Evolutionary conservation across 202 grass and related monocot species (phyloP).

Genomic region (Schoenoplectus triqueter): DNA sequence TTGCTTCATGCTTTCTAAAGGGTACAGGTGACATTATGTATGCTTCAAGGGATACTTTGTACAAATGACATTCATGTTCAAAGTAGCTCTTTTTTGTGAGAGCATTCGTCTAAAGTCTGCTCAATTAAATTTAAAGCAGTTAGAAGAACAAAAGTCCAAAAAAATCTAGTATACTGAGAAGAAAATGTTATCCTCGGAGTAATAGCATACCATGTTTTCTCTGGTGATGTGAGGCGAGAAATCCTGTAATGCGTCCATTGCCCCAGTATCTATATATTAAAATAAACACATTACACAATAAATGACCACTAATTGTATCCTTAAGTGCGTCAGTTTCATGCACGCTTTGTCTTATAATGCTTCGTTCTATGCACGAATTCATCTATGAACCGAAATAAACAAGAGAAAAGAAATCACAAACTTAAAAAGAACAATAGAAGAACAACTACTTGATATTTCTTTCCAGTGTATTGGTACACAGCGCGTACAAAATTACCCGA

Average conservation of each 20-base stretch:
- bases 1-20: not conserved
- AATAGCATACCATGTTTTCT: not conserved
- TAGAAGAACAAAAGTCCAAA: not conserved
- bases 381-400: too few relatives aligned
- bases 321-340: too few relatives aligned
- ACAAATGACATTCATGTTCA: not conserved
- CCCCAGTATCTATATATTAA: too few relatives aligned
- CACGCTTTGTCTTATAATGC: too few relatives aligned
- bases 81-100: not conserved
- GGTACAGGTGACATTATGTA: not conserved
- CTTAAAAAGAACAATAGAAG: too few relatives aligned
- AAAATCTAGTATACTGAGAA: not conserved
- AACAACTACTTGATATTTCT: too few relatives aligned
- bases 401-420: too few relatives aligned
- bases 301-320: too few relatives aligned
- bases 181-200: not conserved
- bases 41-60: not conserved
- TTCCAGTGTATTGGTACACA: too few relatives aligned
- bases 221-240: not conserved
- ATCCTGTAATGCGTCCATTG: not conserved
- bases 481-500: too few relatives aligned
- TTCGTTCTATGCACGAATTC: too few relatives aligned
- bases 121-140: not conserved
- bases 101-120: not conserved
- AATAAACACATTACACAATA: too few relatives aligned